These are phyloP conservation scores for Trifolium fragiferum DNA, from an alignment of 306 rosid species.

Conservation along the genomic window DNA sequence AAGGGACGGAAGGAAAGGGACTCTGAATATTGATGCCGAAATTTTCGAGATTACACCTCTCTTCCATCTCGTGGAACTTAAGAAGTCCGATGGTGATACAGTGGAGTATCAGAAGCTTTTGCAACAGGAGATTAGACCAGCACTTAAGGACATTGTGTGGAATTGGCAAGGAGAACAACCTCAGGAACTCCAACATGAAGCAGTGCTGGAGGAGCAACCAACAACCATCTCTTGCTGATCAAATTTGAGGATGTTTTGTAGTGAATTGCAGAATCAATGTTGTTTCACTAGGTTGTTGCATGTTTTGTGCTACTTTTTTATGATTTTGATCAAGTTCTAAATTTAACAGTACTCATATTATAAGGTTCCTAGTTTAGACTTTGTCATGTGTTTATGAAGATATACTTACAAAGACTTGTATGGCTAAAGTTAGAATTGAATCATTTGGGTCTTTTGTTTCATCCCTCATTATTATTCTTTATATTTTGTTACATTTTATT, in stretches of 20 bases:
- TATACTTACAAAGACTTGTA: background rate
- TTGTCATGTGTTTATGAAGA: background rate
- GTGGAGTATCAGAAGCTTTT: slow-evolving; percentile 73
- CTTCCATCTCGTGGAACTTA: slow-evolving; percentile 81
- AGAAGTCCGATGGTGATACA: slow-evolving; percentile 77
- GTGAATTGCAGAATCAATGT: slow-evolving; percentile 4
- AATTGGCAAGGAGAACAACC: slow-evolving; percentile 86
- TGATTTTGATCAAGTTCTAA: background rate
- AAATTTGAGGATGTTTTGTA: slow-evolving; percentile 31
- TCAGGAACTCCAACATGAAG: slow-evolving; percentile 48
- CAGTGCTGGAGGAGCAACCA: slow-evolving; percentile 48
- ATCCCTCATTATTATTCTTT: background rate
- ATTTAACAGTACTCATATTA: slow-evolving; percentile 18
- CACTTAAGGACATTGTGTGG: slow-evolving; percentile 89
- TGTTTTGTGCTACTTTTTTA: slow-evolving; percentile 22
- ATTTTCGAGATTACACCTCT: slow-evolving; percentile 79
- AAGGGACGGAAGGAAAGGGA: slow-evolving; percentile 79
- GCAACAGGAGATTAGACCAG: slow-evolving; percentile 79
- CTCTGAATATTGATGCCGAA: slow-evolving; percentile 73
- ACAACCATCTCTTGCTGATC: slow-evolving; percentile 42
- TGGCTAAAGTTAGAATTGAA: slow-evolving; percentile 25
- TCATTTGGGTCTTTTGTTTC: background rate
- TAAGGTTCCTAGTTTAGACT: slow-evolving; percentile 24
- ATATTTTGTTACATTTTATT: background rate
- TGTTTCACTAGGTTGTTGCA: slow-evolving; percentile 20